These are phyloP conservation scores for Hypoxylon fuscum DNA, from an alignment of 495 filamentous ascomycete genomes.

Conservation along the genomic window DNA sequence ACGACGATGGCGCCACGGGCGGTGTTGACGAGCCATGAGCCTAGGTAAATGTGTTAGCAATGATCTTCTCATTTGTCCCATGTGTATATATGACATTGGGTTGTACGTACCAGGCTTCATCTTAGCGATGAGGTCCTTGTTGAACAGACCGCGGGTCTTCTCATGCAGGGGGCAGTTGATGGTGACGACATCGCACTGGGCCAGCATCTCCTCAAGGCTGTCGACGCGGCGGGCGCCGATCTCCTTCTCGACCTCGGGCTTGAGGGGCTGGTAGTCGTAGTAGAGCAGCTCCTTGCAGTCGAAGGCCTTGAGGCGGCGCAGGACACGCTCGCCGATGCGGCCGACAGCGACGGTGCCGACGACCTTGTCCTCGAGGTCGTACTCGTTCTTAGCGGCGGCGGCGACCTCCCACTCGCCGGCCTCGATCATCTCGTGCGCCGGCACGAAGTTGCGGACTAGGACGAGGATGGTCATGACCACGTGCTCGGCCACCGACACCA, in stretches of 20 bases:
- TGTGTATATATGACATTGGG: not conserved
- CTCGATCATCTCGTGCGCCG: constrained; percentile 92
- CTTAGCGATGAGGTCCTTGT: constrained; percentile 99
- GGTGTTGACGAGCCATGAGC: constrained; percentile 97
- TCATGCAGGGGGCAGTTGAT: constrained; percentile 99
- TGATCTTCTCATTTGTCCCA: constrained; percentile 4
- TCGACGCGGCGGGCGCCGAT: constrained; percentile 93
- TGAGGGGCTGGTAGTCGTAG: constrained; percentile 98
- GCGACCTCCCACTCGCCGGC: constrained; percentile 95
- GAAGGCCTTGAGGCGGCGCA: constrained; percentile 92
- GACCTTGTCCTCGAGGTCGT: constrained; percentile 95
- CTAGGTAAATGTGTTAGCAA: constrained; percentile 49
- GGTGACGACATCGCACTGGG: constrained; percentile 96
- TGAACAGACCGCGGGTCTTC: constrained; percentile 95
- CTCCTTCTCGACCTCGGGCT: constrained; percentile 88
- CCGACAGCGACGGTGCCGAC: constrained; percentile 98
- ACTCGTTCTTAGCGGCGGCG: constrained; percentile 96
- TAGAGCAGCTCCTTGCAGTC: constrained; percentile 99
- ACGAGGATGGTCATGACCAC: constrained; percentile 98
- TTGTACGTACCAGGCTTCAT: constrained; percentile 87
- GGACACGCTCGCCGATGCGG: constrained; percentile 97
- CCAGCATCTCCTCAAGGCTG: constrained; percentile 90
- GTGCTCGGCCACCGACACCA: constrained; percentile 91
- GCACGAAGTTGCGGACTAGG: constrained; percentile 97
- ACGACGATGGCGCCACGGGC: constrained; percentile 98